phyloP scores from a whole-genome alignment of 306 rosid species.

The Oemleria cerasiformis region DNA sequence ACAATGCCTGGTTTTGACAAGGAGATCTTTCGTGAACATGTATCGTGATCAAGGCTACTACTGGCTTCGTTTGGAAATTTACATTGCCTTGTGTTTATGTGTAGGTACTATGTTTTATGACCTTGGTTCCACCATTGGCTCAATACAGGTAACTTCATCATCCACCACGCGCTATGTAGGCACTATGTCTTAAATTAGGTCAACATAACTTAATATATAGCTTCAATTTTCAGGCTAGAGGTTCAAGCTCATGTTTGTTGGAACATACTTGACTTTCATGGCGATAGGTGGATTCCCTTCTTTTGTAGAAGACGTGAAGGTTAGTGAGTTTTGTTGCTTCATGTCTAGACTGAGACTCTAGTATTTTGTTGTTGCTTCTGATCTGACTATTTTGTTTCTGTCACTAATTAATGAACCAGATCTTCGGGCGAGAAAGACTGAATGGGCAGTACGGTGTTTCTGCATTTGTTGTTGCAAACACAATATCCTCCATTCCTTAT shows the following conservation, averaged over 20 bases:
- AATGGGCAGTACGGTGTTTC: constrained; percentile 59
- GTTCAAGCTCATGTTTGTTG: constrained; percentile 54
- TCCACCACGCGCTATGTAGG: too few relatives aligned
- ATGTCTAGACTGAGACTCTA: background rate
- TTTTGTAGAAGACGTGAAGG: constrained; percentile 79
- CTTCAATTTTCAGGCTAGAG: constrained; percentile 51
- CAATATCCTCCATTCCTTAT: constrained; percentile 46
- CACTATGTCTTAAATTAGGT: too few relatives aligned
- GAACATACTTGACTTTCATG: constrained; percentile 64
- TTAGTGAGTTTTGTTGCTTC: constrained; percentile 1
- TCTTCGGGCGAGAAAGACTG: constrained; percentile 49
- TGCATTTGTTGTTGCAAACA: constrained; percentile 47
- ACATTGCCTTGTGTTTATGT: constrained; percentile 38
- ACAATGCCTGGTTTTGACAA: constrained; percentile 36
- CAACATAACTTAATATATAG: too few relatives aligned
- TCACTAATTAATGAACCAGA: constrained; percentile 22
- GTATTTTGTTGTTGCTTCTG: background rate
- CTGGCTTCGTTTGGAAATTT: constrained; percentile 46
- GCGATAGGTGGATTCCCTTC: constrained; percentile 75
- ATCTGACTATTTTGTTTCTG: background rate
- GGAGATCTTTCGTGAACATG: constrained; percentile 51
- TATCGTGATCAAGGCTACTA: constrained; percentile 47
- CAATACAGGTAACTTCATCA: constrained; percentile 33
- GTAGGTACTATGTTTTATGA: constrained; percentile 40
- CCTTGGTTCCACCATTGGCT: constrained; percentile 28